Percentiles rank a stretch among this genome's conserved stretches.
Conservation (phyloP, 1,139 yeast genomes). For the Candida sp. region DNA sequence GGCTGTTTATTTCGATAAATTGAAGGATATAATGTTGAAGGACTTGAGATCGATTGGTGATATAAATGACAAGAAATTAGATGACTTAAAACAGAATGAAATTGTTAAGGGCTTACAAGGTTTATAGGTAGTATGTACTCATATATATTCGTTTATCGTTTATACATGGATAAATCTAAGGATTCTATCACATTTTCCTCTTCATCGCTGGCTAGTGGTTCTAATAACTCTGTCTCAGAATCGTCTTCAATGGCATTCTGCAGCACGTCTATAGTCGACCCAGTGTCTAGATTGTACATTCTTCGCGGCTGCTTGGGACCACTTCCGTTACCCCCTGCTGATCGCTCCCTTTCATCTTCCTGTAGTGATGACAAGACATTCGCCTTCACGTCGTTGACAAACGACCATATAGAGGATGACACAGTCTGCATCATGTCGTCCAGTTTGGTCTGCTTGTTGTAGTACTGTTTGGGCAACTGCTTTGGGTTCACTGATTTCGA, state of each 20-base stretch:
- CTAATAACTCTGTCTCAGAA: conserved; percentile 14
- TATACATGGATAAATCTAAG: conserved; percentile 33
- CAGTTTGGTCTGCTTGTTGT: conserved; percentile 7
- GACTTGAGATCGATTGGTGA: conserved; percentile 68
- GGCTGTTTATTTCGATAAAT: conserved; percentile 95
- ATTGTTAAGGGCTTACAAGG: conserved; percentile 53
- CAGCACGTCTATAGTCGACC: conserved; percentile 23
- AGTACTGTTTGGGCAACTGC: background rate
- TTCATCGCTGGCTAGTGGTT: conserved; percentile 9
- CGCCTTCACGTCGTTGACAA: conserved; percentile 46
- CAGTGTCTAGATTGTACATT: conserved; percentile 32
- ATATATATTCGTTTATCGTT: conserved; percentile 4
- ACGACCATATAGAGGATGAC: conserved; percentile 49
- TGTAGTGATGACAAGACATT: conserved; percentile 41
- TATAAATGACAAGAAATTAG: conserved; percentile 39
- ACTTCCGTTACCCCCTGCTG: no score
- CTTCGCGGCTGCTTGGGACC: conserved; percentile 11
- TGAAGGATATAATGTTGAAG: conserved; percentile 74
- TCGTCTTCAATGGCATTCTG: conserved; percentile 5
- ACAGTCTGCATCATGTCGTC: conserved; percentile 49
- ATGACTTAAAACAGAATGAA: conserved; percentile 49
- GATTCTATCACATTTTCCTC: conserved; percentile 21
- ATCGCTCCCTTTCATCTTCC: conserved; percentile 26
- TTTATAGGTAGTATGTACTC: conserved; percentile 16
- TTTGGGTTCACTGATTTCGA: conserved; percentile 19